Evolutionary conservation across 2,329 filamentous ascomycete species (phyloP).

Genomic region (Macrophomina tecta): DNA sequence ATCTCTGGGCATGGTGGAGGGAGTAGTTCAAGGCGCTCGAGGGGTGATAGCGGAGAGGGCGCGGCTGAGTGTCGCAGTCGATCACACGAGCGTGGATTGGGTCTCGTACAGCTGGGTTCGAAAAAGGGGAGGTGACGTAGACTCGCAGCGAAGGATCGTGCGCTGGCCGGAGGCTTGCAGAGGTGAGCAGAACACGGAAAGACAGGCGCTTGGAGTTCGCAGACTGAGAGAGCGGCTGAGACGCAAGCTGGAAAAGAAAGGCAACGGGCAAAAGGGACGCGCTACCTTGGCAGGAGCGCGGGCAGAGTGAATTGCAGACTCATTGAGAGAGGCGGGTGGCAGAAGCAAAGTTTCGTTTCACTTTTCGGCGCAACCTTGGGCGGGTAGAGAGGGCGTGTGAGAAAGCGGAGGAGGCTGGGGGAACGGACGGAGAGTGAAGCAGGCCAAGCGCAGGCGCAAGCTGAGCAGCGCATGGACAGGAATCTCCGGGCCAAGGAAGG

Average conservation of each 20-base stretch:
- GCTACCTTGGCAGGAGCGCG: slow-evolving; percentile 30
- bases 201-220: slow-evolving; percentile 12
- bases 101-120: not conserved
- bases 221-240: slow-evolving; percentile 30
- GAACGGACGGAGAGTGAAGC: slow-evolving; percentile 19
- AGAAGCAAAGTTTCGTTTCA: slow-evolving; percentile 20
- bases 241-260: slow-evolving; percentile 23
- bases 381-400: not conserved
- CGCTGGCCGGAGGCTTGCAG: slow-evolving; percentile 22
- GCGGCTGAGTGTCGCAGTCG: slow-evolving; percentile 12
- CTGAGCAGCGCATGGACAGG: slow-evolving; percentile 18
- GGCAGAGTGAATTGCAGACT: slow-evolving; percentile 3
- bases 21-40: not conserved
- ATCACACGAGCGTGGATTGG: slow-evolving; percentile 15
- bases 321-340: slow-evolving; percentile 10
- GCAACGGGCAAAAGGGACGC: slow-evolving; percentile 38
- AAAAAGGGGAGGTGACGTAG: slow-evolving; percentile 28
- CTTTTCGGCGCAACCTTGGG: slow-evolving; percentile 16
- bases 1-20: slow-evolving; percentile 21
- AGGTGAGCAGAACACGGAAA: slow-evolving; percentile 29
- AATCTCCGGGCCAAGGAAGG: slow-evolving; percentile 22
- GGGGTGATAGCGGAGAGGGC: not conserved
- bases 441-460: slow-evolving; percentile 15
- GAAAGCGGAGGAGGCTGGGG: slow-evolving; percentile 25
- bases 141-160: slow-evolving; percentile 26